Conservation (phyloP, 2,329 filamentous ascomycete genomes). For the Fusarium penzigii region DNA sequence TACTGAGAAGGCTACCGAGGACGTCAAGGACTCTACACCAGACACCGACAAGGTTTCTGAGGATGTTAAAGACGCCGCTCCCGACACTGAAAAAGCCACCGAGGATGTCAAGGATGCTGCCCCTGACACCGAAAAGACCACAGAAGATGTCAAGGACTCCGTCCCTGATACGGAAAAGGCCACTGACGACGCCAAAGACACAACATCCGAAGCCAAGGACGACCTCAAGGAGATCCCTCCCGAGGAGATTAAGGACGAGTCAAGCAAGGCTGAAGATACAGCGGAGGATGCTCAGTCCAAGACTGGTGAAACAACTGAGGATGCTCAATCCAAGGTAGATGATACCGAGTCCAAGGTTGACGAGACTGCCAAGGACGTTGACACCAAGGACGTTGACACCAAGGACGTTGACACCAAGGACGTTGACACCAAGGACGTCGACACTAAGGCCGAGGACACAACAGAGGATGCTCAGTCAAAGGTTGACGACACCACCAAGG, state of each 20-base stretch:
- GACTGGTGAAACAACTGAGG: slow-evolving; percentile 12
- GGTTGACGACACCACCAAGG: slow-evolving; percentile 1
- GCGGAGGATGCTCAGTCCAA: slow-evolving; percentile 17
- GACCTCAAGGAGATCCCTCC: slow-evolving; percentile 9
- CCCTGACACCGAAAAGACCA: slow-evolving; percentile 3
- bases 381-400: slow-evolving; percentile 13
- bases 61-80: slow-evolving; percentile 10
- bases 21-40: background rate
- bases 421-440: slow-evolving; percentile 10
- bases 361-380: slow-evolving; percentile 1
- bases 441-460: slow-evolving; percentile 16
- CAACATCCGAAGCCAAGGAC: slow-evolving; percentile 2
- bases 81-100: slow-evolving; percentile 13
- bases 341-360: slow-evolving; percentile 4
- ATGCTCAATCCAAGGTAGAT: background rate
- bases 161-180: slow-evolving; percentile 14
- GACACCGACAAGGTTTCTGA: background rate
- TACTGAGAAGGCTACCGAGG: slow-evolving; percentile 5
- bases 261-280: slow-evolving; percentile 18
- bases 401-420: slow-evolving; percentile 17
- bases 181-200: slow-evolving; percentile 8
- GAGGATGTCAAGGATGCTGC: slow-evolving; percentile 15
- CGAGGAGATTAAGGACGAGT: slow-evolving; percentile 10
- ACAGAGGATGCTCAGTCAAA: background rate
- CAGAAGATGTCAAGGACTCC: slow-evolving; percentile 16